Conservation (phyloP, 2,329 filamentous ascomycete species). For the Cytospora piceae region DNA sequence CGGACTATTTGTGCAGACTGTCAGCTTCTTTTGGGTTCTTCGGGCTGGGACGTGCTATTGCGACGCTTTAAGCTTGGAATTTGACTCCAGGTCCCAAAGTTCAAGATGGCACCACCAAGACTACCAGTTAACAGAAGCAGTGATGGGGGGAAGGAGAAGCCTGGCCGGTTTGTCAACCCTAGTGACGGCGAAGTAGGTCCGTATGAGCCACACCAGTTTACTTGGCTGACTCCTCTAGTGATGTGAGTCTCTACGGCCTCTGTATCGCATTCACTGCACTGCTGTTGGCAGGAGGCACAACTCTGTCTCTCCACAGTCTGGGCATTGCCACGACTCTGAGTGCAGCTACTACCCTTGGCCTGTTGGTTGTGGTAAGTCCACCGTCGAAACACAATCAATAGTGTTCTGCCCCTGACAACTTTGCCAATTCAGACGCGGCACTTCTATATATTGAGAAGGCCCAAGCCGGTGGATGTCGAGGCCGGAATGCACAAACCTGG, state of each 20-base stretch:
- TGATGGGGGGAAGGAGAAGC: not conserved
- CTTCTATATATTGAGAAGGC: constrained; percentile 1
- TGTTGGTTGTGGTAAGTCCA: constrained; percentile 9
- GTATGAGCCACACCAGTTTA: constrained; percentile 7
- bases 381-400: not conserved
- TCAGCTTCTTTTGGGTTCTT: not conserved
- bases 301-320: constrained; percentile 5
- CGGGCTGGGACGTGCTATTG: not conserved
- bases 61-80: not conserved
- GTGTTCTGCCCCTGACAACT: not conserved
- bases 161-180: constrained; percentile 1
- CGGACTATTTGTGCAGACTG: not conserved
- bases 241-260: constrained; percentile 11
- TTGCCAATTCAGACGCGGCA: constrained; percentile 10
- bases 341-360: constrained; percentile 1
- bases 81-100: not conserved
- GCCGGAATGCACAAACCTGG: constrained; percentile 19
- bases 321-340: constrained; percentile 9
- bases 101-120: not conserved
- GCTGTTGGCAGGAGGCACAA: constrained; percentile 4
- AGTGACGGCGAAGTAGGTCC: not conserved
- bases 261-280: constrained; percentile 5
- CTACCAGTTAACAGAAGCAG: not conserved
- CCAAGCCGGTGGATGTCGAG: constrained; percentile 20
- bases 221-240: constrained; percentile 8